Evolutionary conservation across 495 filamentous ascomycete genomes (phyloP).

Genomic region (Diplogelasinospora grovesii): DNA sequence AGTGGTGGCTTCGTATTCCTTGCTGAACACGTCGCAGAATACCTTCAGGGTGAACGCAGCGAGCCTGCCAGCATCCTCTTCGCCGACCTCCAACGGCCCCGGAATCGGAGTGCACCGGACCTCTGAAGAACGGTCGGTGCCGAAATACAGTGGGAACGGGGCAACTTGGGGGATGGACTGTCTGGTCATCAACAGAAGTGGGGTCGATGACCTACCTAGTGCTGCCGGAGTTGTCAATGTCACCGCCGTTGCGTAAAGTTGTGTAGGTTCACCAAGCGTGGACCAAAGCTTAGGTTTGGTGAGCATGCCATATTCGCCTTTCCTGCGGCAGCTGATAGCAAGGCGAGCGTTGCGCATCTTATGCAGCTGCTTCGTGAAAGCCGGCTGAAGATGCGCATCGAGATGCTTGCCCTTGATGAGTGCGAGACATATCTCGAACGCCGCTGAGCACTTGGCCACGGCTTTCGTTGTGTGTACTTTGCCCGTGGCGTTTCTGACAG

Average conservation of each 20-base stretch:
- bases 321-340: slow-evolving; percentile 71
- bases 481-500: slow-evolving; percentile 61
- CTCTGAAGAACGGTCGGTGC: slow-evolving; percentile 49
- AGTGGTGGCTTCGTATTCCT: slow-evolving; percentile 59
- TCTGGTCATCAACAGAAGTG: slow-evolving; percentile 68
- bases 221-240: slow-evolving; percentile 50
- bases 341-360: slow-evolving; percentile 87
- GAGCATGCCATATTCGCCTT: slow-evolving; percentile 65
- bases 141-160: slow-evolving; percentile 63
- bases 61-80: slow-evolving; percentile 41
- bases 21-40: slow-evolving; percentile 86
- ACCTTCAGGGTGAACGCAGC: slow-evolving; percentile 65
- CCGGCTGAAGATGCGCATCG: slow-evolving; percentile 66
- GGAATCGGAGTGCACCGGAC: slow-evolving; percentile 40
- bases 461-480: slow-evolving; percentile 55
- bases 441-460: slow-evolving; percentile 82
- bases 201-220: slow-evolving; percentile 54
- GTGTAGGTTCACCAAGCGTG: slow-evolving; percentile 39
- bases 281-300: slow-evolving; percentile 76
- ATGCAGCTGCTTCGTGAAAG: slow-evolving; percentile 65
- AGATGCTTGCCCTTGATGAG: slow-evolving; percentile 62
- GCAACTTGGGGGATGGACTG: slow-evolving; percentile 57
- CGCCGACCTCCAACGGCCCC: slow-evolving; percentile 33
- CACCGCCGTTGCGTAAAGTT: slow-evolving; percentile 61
- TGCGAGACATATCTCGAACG: slow-evolving; percentile 74